Conservation (phyloP, 2,329 filamentous ascomycete species). For the Phoma herbarum region DNA sequence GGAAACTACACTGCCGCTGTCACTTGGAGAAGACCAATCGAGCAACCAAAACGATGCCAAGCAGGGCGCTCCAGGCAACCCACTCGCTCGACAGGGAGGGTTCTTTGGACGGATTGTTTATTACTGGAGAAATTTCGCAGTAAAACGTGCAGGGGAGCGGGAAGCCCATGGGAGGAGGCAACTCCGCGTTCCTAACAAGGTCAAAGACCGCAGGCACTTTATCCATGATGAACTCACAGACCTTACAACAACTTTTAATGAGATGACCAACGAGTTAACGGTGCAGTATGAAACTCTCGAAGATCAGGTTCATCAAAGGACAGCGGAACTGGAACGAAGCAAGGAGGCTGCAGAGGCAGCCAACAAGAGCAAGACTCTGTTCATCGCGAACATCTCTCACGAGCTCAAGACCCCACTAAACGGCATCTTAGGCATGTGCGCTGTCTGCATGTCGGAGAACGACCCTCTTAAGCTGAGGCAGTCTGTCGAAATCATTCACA, state of each 20-base stretch:
- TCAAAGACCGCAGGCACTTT: slow-evolving; percentile 75
- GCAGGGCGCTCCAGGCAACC: neutral
- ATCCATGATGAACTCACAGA: slow-evolving; percentile 88
- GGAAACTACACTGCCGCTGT: slow-evolving; percentile 71
- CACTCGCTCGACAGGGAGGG: slow-evolving; percentile 56
- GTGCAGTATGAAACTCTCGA: slow-evolving; percentile 87
- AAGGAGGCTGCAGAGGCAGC: slow-evolving; percentile 94
- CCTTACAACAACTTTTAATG: slow-evolving; percentile 84
- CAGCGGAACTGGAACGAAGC: slow-evolving; percentile 82
- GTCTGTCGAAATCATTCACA: slow-evolving; percentile 86
- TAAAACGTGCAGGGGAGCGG: slow-evolving; percentile 22
- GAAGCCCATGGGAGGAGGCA: slow-evolving; percentile 56
- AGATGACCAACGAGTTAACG: slow-evolving; percentile 89
- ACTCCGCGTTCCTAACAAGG: slow-evolving; percentile 86
- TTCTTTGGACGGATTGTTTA: slow-evolving; percentile 51
- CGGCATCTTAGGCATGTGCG: slow-evolving; percentile 92
- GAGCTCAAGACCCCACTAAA: slow-evolving; percentile 95
- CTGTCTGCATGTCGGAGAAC: slow-evolving; percentile 90
- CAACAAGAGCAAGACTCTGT: slow-evolving; percentile 95
- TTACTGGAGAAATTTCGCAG: slow-evolving; percentile 27
- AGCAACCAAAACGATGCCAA: slow-evolving; percentile 58
- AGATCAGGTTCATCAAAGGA: slow-evolving; percentile 82
- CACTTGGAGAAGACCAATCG: slow-evolving; percentile 36
- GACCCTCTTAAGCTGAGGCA: slow-evolving; percentile 79
- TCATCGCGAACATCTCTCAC: slow-evolving; percentile 91